Base-by-base conservation (phyloP, 164 flowering plant genomes). In the Piper longum region DNA sequence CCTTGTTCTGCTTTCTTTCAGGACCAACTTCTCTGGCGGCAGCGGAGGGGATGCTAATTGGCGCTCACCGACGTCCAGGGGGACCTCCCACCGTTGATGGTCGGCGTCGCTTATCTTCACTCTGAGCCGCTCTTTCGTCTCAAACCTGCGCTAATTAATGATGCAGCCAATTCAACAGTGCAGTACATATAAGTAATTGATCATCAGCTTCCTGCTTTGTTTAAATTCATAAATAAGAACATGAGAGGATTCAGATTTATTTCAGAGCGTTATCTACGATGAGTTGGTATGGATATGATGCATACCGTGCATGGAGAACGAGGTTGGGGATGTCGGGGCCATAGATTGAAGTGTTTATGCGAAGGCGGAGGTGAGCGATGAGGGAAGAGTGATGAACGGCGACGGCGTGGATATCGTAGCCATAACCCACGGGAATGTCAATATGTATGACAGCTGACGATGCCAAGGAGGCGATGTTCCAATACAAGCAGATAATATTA, bases 11-110 rank as follows among this genome's bases (percentile, higher is more conserved):
- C 4, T n/a, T 45, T 6, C 8, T 26, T 17, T 40, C 13, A 6
- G 52, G 71, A 26, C 62, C 17, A 64, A 61, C 71, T 56, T 57
- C 67, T 41, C 60, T 26, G 51, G n/a, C 16, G 60, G 54, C 62
- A 40, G 78, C 17, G 42, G 58, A 67, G 41, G 64, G 54, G 60
- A 57, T 7, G 59, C 36, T 43, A 62, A 70, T 43, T 83, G 83
- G 44, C 81, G 86, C 11, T 48, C 11, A 40, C 86, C 39, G 65
- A 89, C 57, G 7, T 75, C 70, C 45, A 74, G 62, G 0, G 89
- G 97, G 18, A 85, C 58, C 70, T 89, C 97, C 91, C 95, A 89
- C 71, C 97, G 74, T 4, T 58, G 72, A 18, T 66, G 56, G 43
- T 73, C 61, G 5, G 83, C 67, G 64, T 88, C 91, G 16, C 87